Conservation (phyloP, 1,139 yeast genomes). For the Pichia sp. region DNA sequence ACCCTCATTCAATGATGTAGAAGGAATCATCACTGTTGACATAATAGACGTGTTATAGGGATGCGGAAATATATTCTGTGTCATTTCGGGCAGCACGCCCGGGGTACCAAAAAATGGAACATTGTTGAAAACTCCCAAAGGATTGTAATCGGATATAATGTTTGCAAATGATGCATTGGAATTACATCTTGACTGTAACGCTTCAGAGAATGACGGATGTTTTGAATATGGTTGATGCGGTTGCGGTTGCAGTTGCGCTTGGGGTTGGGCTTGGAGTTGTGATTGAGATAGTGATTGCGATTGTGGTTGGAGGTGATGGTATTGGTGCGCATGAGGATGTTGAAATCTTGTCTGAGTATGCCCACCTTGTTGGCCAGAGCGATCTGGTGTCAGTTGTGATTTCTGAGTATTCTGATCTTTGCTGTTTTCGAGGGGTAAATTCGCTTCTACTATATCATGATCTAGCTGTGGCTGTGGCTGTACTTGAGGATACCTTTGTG, state of each 20-base stretch:
- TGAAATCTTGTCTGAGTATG: too few relatives aligned
- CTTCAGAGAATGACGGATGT: background rate
- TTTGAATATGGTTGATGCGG: background rate
- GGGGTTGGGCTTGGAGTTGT: conserved; percentile 5
- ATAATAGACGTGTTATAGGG: background rate
- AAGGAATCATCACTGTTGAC: background rate
- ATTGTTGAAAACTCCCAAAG: too few relatives aligned
- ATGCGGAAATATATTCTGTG: background rate
- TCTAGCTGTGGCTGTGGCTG: too few relatives aligned
- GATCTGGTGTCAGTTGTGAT: too few relatives aligned
- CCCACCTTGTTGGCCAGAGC: too few relatives aligned
- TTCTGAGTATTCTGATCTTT: too few relatives aligned
- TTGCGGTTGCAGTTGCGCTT: conserved; percentile 5
- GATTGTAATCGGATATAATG: conserved; percentile 1
- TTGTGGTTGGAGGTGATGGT: conserved; percentile 4
- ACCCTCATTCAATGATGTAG: background rate
- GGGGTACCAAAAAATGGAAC: too few relatives aligned
- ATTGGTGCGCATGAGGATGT: background rate
- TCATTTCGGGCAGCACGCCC: too few relatives aligned
- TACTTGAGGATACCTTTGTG: too few relatives aligned
- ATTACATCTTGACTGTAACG: conserved; percentile 11
- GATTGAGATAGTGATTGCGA: conserved; percentile 4
- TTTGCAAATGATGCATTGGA: conserved; percentile 5
- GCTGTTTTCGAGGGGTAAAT: too few relatives aligned
- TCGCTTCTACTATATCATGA: too few relatives aligned